Base-by-base conservation (phyloP, 202 grass and related monocot genomes). In the Cymbopogon flexuosus region DNA sequence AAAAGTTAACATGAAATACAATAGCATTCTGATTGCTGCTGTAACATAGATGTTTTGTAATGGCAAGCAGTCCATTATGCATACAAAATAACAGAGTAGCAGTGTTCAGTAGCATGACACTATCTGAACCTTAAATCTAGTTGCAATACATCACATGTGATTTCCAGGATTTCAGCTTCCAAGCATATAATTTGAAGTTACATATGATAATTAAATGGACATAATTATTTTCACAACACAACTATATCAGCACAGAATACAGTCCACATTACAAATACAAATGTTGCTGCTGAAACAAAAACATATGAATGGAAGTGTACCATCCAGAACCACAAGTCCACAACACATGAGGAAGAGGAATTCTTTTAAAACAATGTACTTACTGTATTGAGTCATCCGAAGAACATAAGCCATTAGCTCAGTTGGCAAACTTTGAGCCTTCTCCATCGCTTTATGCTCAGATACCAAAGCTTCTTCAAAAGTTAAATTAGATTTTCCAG, bases 401-500 rank as follows among this genome's bases (percentile, higher is more conserved):
- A 97, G 84, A 85, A 93, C 56, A 40, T 77, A 79, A 72, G 70
- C 74, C 36, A 91, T 82, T 36, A 93, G 21, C 84, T 89, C 86
- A 62, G 77, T 79, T 35, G 90, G 90, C 60, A 97, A 79, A 5
- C 73, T 84, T 39, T 91, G 81, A 83, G 90, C 84, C 78, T 97
- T 97, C 61, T 91, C 81, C 31, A 60, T 71, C 0, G 86, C 90
- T 68, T 83, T 87, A 59, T 87, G 77, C 78, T 97, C 90, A 49
- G 93, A 91, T 15, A 93, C 88, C 75, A 97, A 73, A 89, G 93
- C 93, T 89, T 97, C 93, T 81, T 97, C 93, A 81, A 91, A 97
- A 81, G 93, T 97, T 81, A 97, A 83, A 86, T 97, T 93, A 37
- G 86, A 77, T 67, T 97, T 97, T 62, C 93, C 90, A n/a, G 88